Conservation (phyloP, 176 grass and related monocot species). For the Oryza glaberrima region DNA sequence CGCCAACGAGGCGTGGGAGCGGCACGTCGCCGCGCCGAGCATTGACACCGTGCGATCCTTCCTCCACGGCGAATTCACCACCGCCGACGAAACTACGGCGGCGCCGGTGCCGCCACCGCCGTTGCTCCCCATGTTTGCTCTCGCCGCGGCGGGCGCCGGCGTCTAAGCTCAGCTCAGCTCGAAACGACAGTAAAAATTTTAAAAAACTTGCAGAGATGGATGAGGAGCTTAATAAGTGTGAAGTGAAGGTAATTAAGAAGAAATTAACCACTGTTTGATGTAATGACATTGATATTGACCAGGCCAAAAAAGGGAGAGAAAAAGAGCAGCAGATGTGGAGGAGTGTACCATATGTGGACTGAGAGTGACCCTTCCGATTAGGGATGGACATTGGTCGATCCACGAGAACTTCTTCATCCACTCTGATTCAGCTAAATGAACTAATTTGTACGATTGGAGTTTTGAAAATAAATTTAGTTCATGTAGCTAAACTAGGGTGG, state of each 20-base stretch:
- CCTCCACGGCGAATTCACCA: conserved; percentile 10
- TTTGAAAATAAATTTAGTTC: too few relatives aligned
- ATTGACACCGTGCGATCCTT: conserved; percentile 46
- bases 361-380: too few relatives aligned
- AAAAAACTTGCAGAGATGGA: neutral
- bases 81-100: neutral
- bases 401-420: too few relatives aligned
- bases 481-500: too few relatives aligned
- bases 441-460: too few relatives aligned
- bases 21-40: conserved; percentile 47
- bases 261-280: neutral
- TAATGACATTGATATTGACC: neutral
- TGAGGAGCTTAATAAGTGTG: neutral
- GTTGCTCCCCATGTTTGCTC: conserved; percentile 26
- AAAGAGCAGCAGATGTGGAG: neutral
- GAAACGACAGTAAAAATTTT: neutral
- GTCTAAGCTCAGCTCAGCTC: neutral
- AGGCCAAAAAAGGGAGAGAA: neutral
- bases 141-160: neutral
- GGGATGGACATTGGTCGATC: too few relatives aligned
- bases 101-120: too few relatives aligned
- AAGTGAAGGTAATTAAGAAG: neutral
- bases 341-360: neutral
- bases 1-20: conserved; percentile 47
- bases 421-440: too few relatives aligned